Conservation (phyloP, 257 asterid species). For the Penstemon barbatus region DNA sequence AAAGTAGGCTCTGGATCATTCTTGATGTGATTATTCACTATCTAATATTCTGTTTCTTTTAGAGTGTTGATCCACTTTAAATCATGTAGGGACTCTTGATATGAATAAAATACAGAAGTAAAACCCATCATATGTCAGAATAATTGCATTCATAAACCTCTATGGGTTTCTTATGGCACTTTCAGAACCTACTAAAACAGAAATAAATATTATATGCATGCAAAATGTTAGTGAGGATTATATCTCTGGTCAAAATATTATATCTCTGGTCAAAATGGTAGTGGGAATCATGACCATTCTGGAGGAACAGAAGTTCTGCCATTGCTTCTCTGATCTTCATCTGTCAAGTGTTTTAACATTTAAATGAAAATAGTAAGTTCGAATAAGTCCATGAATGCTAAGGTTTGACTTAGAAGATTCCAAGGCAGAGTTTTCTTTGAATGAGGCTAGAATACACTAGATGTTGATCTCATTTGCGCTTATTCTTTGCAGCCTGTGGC, state of each 20-base stretch:
- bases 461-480: constrained; percentile 27
- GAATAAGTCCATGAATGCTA: constrained; percentile 4
- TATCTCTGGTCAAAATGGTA: neutral
- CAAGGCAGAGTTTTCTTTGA: neutral
- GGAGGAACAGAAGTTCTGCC: constrained; percentile 1
- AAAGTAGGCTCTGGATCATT: neutral
- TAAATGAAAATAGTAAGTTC: neutral
- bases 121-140: neutral
- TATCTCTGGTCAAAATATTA: neutral
- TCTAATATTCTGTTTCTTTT: neutral
- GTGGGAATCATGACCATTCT: neutral
- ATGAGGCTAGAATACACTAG: constrained; percentile 24
- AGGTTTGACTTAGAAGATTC: constrained; percentile 14
- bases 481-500: constrained; percentile 78
- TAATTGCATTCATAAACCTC: constrained; percentile 14
- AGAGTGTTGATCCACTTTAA: neutral
- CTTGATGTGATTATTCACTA: neutral
- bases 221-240: neutral
- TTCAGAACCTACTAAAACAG: constrained; percentile 7
- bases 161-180: neutral
- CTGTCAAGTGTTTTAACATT: constrained; percentile 9
- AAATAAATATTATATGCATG: neutral
- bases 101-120: constrained; percentile 1
- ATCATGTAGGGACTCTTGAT: neutral
- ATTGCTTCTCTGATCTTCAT: neutral